Evolutionary conservation across 73 alveolate species (phyloP).

Genomic region (Vitrella brassicaformis): DNA sequence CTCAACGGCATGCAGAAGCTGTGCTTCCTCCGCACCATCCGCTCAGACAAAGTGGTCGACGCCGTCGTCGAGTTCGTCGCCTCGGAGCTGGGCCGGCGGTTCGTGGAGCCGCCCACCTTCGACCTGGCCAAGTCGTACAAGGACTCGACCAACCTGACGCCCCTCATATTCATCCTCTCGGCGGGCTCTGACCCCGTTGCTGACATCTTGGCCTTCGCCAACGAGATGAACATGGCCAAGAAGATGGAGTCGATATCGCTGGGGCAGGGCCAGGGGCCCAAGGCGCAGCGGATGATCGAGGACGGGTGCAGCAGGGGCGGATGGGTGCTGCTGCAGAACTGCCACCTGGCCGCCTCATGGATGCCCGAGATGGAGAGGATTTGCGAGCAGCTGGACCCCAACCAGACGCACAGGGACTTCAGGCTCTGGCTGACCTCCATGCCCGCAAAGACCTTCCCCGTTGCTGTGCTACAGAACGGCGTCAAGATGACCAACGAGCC

Average conservation of each 20-base stretch:
- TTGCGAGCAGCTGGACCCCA: conserved; percentile 53
- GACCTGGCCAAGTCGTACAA: conserved; percentile 92
- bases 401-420: conserved; percentile 45
- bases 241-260: conserved; percentile 89
- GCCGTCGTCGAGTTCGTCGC: conserved; percentile 48
- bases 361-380: conserved; percentile 94
- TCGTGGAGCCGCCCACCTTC: conserved; percentile 97
- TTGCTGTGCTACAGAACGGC: conserved; percentile 92
- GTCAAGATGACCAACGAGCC: conserved; percentile 98
- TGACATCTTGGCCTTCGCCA: conserved; percentile 91
- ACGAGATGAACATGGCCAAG: conserved; percentile 91
- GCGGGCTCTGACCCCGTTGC: conserved; percentile 99
- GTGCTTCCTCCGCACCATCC: conserved; percentile 71
- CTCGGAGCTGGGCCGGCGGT: conserved; percentile 84
- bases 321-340: conserved; percentile 95
- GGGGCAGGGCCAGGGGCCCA: conserved; percentile 97
- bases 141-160: conserved; percentile 90
- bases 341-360: conserved; percentile 97
- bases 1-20: conserved; percentile 74
- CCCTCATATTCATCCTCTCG: conserved; percentile 94
- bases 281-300: conserved; percentile 91
- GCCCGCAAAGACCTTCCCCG: conserved; percentile 99
- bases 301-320: conserved; percentile 86
- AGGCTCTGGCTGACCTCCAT: conserved; percentile 98
- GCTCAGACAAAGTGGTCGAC: conserved; percentile 56